These are phyloP conservation scores for Blepharisma undulans DNA, from an alignment of 169 alveolate species.

Conservation along the genomic window DNA sequence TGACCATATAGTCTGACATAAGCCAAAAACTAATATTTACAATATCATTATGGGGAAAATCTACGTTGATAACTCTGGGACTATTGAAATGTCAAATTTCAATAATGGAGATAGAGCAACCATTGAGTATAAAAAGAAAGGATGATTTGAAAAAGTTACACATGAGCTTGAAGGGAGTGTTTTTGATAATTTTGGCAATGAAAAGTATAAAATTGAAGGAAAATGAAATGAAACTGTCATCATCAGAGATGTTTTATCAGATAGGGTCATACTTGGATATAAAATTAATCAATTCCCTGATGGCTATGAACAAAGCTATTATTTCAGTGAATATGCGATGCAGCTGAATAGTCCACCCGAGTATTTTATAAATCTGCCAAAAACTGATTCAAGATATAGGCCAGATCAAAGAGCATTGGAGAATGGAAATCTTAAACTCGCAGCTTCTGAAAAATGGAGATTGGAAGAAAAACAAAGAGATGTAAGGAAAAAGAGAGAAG, in stretches of 20 bases:
- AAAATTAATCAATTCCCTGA: slow-evolving; percentile 53
- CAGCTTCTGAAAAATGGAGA: slow-evolving; percentile 71
- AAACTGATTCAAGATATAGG: slow-evolving; percentile 79
- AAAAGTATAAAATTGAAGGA: background rate
- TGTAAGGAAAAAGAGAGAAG: slow-evolving; percentile 56
- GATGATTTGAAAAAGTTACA: slow-evolving; percentile 55
- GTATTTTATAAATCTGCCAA: slow-evolving; percentile 55
- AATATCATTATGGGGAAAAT: slow-evolving; percentile 65
- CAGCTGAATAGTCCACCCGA: slow-evolving; percentile 71
- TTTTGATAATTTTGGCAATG: background rate
- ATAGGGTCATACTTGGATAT: slow-evolving; percentile 32
- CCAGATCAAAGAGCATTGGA: slow-evolving; percentile 83
- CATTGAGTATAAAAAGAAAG: slow-evolving; percentile 45
- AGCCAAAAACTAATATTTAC: slow-evolving; percentile 46
- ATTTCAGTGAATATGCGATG: slow-evolving; percentile 61
- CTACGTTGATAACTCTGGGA: slow-evolving; percentile 54
- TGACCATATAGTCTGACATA: slow-evolving; percentile 40
- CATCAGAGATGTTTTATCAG: background rate
- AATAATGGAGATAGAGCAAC: slow-evolving; percentile 40
- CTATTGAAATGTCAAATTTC: slow-evolving; percentile 7
- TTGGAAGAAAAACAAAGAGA: slow-evolving; percentile 80
- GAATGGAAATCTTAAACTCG: slow-evolving; percentile 69
- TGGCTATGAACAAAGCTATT: slow-evolving; percentile 61
- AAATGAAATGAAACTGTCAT: background rate
- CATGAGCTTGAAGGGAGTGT: slow-evolving; percentile 54